Base-by-base conservation (phyloP, 2,329 filamentous ascomycete genomes). In the Penicillium sp. region DNA sequence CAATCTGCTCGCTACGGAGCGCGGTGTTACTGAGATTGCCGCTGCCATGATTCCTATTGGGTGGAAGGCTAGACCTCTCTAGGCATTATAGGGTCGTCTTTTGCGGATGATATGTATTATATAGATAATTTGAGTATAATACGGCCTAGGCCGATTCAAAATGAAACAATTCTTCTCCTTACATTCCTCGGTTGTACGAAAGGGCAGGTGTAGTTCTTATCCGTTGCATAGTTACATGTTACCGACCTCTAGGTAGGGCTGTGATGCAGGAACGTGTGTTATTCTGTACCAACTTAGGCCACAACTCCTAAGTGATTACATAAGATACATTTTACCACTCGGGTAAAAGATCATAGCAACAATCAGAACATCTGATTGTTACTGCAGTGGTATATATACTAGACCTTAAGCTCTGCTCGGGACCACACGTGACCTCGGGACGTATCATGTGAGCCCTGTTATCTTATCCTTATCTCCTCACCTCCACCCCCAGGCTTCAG, bases 1-100 rank as follows among this genome's bases (percentile, higher is more conserved):
- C 75, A 99, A 99, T 71, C 73, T 99, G 68, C 78, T 99, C 53
- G 93, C 92, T n/a, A 97, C 92, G 19, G 94, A 99, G 78, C 81
- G 94, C 50, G 93, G 94, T 1, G 86, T 94, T 6, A 82, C 86
- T 21, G 88, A 93, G 68, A 87, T 97, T 60, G 93, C 92, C 29
- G 93, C 91, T 2, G 93, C 92, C 10, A 72, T 99, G 75, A 84
- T 97, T 73, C 92, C 92, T 0, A 82, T 94, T 52, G 92, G 91
- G 2, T 95, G 91, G 90, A 84, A 81, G 66, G 88, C 71, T 41
- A 52, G 61, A 29, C 50, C 54, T 55, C 53, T 55, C 16, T 57
- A 47, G n/a, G 34, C 7, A 7, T n/a, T 36, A 19, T 13, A 16
- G 10, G 23, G 38, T 23, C 38, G 5, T 29, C n/a, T 38, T 38